Conservation (phyloP, 2,329 filamentous ascomycete species). For the Talaromyces sp. region DNA sequence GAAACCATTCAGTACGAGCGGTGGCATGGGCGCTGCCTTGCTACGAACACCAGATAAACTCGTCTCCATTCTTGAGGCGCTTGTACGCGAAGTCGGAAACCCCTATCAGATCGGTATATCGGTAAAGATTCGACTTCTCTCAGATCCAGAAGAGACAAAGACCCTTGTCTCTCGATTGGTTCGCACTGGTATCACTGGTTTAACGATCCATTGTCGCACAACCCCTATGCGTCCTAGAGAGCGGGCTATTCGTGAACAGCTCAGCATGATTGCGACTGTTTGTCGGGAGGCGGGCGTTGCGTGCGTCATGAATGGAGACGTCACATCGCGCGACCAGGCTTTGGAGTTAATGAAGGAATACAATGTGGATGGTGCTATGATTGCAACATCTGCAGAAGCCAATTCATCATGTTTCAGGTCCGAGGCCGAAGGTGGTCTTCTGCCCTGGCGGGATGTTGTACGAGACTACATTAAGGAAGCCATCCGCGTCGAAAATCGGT, state of each 20-base stretch:
- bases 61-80: conserved; percentile 73
- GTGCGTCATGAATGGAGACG: conserved; percentile 94
- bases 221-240: conserved; percentile 92
- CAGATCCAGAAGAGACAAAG: conserved; percentile 71
- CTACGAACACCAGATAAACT: conserved; percentile 80
- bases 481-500: conserved; percentile 78
- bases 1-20: conserved; percentile 89
- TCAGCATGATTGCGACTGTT: conserved; percentile 76
- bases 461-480: conserved; percentile 68
- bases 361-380: conserved; percentile 94
- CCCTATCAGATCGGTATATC: conserved; percentile 87
- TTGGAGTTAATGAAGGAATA: conserved; percentile 69
- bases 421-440: conserved; percentile 64
- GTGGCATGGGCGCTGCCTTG: conserved; percentile 93
- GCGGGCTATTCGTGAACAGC: conserved; percentile 77
- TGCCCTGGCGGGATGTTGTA: conserved; percentile 73
- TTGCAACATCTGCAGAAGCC: conserved; percentile 84
- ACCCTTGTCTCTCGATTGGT: conserved; percentile 73
- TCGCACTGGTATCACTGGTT: conserved; percentile 81
- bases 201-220: conserved; percentile 94
- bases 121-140: conserved; percentile 90
- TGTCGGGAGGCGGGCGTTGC: conserved; percentile 84
- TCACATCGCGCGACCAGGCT: conserved; percentile 70
- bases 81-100: conserved; percentile 73
- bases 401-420: conserved; percentile 84